Evolutionary conservation across 257 asterid species (phyloP).

Genomic region (Solanum bulbocastanum): DNA sequence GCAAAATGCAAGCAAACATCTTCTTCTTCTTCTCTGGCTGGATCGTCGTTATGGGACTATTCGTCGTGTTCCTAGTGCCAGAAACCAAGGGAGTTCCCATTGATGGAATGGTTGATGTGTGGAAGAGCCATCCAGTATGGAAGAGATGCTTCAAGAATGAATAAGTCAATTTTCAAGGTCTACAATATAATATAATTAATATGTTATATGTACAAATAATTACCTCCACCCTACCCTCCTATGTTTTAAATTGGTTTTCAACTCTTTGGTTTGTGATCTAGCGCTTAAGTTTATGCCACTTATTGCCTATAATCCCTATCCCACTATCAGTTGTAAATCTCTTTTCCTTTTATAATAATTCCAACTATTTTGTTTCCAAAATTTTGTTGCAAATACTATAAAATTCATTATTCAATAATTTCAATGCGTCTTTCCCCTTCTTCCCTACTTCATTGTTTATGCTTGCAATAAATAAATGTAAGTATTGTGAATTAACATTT

Average conservation of each 20-base stretch:
- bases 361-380: background rate
- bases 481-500: background rate
- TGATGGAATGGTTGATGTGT: slow-evolving; percentile 18
- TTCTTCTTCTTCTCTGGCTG: slow-evolving; percentile 31
- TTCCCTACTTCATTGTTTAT: background rate
- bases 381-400: background rate
- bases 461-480: background rate
- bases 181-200: background rate
- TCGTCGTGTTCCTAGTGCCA: slow-evolving; percentile 20
- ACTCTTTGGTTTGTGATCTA: background rate
- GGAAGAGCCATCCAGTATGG: slow-evolving; percentile 29
- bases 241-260: background rate
- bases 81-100: slow-evolving; percentile 28
- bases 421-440: background rate
- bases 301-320: background rate
- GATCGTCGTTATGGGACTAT: slow-evolving; percentile 20
- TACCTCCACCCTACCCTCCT: background rate
- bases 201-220: background rate
- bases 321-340: background rate
- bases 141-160: slow-evolving; percentile 10
- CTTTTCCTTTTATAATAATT: background rate
- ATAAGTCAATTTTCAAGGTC: background rate
- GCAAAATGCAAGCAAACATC: slow-evolving; percentile 26
- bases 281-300: background rate
- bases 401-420: background rate